Conservation (phyloP, 2,329 filamentous ascomycete genomes). For the Aspergillus floridensis region DNA sequence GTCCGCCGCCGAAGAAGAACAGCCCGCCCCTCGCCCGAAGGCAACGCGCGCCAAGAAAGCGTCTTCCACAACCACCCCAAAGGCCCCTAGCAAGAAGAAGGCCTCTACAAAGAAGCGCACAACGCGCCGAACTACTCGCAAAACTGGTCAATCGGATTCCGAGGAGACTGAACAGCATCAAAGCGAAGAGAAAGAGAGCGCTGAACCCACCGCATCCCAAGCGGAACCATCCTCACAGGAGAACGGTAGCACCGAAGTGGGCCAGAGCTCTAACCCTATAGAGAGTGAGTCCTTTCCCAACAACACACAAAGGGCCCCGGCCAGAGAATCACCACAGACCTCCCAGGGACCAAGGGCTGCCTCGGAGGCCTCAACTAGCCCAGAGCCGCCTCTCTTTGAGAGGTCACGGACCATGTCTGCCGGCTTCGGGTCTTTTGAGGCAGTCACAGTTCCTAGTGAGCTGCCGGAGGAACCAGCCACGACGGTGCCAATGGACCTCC, state of each 20-base stretch:
- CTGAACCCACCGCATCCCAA: not conserved
- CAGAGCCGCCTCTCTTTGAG: no score
- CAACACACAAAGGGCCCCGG: no score
- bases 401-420: no score
- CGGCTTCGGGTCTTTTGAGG: not conserved
- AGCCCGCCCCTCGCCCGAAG: slow-evolving; percentile 16
- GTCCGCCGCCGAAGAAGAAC: slow-evolving; percentile 8
- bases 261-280: not conserved
- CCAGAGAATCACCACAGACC: not conserved
- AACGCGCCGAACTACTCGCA: slow-evolving; percentile 17
- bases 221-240: slow-evolving; percentile 10
- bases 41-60: slow-evolving; percentile 18
- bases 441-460: slow-evolving; percentile 10
- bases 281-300: not conserved
- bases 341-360: not conserved
- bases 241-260: slow-evolving; percentile 7
- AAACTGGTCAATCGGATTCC: slow-evolving; percentile 6
- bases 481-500: slow-evolving; percentile 2
- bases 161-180: slow-evolving; percentile 8
- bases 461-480: slow-evolving; percentile 8
- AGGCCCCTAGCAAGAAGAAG: slow-evolving; percentile 14
- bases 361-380: not conserved
- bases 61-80: slow-evolving; percentile 8
- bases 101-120: slow-evolving; percentile 10
- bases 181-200: slow-evolving; percentile 3